Conservation (phyloP, 768 basidiomycete species). For the Podaxis carcinomalis region DNA sequence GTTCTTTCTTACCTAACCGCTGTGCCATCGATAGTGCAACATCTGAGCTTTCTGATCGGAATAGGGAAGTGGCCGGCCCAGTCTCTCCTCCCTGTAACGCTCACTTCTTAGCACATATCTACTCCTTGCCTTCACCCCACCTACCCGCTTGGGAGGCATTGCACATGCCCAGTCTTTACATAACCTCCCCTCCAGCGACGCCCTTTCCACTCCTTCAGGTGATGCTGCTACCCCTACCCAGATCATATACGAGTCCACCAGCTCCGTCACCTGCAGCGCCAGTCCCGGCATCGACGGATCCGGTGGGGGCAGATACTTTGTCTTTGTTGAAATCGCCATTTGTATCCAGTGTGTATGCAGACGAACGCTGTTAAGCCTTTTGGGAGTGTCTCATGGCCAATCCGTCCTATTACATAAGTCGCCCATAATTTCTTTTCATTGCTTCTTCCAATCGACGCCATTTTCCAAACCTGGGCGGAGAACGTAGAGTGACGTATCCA, state of each 20-base stretch:
- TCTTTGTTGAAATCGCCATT: conserved; percentile 37
- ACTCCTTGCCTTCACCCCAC: conserved; percentile 19
- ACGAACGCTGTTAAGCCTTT: background rate
- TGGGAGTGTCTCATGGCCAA: background rate
- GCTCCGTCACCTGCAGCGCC: conserved; percentile 59
- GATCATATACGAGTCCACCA: conserved; percentile 77
- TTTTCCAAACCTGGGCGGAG: background rate
- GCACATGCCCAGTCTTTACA: conserved; percentile 81
- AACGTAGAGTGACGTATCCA: background rate
- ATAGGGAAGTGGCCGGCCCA: conserved; percentile 57
- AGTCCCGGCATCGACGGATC: conserved; percentile 53
- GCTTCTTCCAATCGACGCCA: no score
- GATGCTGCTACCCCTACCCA: conserved; percentile 69
- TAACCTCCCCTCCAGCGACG: conserved; percentile 51
- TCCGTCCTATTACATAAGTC: conserved; percentile 10
- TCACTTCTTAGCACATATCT: conserved; percentile 7
- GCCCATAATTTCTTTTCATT: background rate
- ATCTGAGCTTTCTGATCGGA: conserved; percentile 59
- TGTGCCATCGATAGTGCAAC: conserved; percentile 70
- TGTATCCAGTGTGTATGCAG: conserved; percentile 2
- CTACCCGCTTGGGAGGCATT: conserved; percentile 52
- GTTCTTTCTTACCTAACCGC: conserved; percentile 61
- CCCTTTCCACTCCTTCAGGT: conserved; percentile 41
- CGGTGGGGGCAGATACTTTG: conserved; percentile 44
- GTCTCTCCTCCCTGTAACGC: conserved; percentile 26